phyloP scores from a whole-genome alignment of 768 basidiomycete species.

The Boletus tylopilopsis region DNA sequence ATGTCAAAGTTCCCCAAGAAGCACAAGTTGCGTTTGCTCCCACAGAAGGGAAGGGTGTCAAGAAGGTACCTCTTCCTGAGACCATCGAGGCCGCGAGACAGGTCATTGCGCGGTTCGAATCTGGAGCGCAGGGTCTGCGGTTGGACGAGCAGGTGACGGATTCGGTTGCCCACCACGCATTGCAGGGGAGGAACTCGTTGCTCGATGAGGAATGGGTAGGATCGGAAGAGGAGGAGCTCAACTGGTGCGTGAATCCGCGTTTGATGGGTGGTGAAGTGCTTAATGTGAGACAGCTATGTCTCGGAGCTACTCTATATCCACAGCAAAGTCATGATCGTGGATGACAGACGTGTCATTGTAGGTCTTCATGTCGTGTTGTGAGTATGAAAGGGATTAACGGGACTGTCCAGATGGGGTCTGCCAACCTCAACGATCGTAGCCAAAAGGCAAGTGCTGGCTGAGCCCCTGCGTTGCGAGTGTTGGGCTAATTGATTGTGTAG shows the following conservation, averaged over 20 bases:
- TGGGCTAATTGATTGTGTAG: constrained; percentile 32
- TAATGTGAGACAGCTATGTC: constrained; percentile 53
- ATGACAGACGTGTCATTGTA: constrained; percentile 86
- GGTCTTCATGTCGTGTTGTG: constrained; percentile 25
- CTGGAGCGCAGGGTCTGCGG: constrained; percentile 52
- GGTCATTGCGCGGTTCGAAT: constrained; percentile 70
- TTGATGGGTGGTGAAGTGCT: not conserved
- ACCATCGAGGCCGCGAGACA: constrained; percentile 63
- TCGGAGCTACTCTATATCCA: constrained; percentile 84
- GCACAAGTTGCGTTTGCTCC: constrained; percentile 46
- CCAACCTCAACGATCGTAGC: constrained; percentile 87
- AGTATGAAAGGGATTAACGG: constrained; percentile 4
- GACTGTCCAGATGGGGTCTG: constrained; percentile 74
- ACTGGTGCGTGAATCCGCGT: constrained; percentile 51
- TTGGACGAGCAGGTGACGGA: constrained; percentile 66
- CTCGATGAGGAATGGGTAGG: constrained; percentile 85
- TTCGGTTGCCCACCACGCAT: constrained; percentile 76
- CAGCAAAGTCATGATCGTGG: constrained; percentile 91
- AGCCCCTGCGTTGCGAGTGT: not conserved
- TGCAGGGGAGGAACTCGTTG: constrained; percentile 59
- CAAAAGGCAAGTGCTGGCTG: constrained; percentile 50
- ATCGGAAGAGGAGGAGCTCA: constrained; percentile 74
- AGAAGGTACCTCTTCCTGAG: constrained; percentile 62
- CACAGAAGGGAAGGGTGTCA: constrained; percentile 49
- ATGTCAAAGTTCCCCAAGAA: constrained; percentile 53